Base-by-base conservation (phyloP, 2,329 filamentous ascomycete species). In the Chaetothyriales sp. region DNA sequence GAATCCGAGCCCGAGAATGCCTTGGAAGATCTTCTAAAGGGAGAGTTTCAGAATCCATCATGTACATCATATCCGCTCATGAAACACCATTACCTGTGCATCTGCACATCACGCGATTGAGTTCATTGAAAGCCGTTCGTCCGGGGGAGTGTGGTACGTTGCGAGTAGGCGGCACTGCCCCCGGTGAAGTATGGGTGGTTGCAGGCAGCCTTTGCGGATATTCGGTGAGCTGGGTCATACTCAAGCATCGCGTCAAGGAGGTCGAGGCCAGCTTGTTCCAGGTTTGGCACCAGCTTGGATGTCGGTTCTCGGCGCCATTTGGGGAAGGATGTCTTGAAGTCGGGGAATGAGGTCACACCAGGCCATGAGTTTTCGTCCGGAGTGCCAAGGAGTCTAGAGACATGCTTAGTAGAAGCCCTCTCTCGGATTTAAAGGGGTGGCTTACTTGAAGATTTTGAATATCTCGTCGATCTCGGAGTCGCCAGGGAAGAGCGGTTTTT, bases 401-500 rank as follows among this genome's bases (percentile, higher is more conserved):
- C 46, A 43, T 47, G 44, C 51, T 65, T 48, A 65, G 51, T 49
- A 51, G 7, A 33, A 52, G 37, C 18, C 5, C 18, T 47, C 18
- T 47, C 18, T 33, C 29, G 46, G 20, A 20, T 49, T 6, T 49
- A 51, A 6, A 43, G 29, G 28, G 2, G 10, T 15, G 29, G 61
- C 76, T 62, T 73, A 88, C 86, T 83, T 80, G 82, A 95, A 95
- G 66, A 84, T 94, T 73, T 90, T 92, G 77, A 94, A 94, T 65
- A 94, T 94, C 69, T 94, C 87, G 64, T 94, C 87, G 69, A 94
- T 94, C 66, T 94, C 87, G 4, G 86, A 92, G 66, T 95, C 89
- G 53, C 89, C 89, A 10, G 89, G 88, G 74, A 95, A 95, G 44
- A 95, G 75, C 4, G 89, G 88, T 71, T 94, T 94, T 63, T 87